These are phyloP conservation scores for Aureobasidium subglaciale DNA, from an alignment of 2,329 filamentous ascomycete genomes.

Conservation along the genomic window DNA sequence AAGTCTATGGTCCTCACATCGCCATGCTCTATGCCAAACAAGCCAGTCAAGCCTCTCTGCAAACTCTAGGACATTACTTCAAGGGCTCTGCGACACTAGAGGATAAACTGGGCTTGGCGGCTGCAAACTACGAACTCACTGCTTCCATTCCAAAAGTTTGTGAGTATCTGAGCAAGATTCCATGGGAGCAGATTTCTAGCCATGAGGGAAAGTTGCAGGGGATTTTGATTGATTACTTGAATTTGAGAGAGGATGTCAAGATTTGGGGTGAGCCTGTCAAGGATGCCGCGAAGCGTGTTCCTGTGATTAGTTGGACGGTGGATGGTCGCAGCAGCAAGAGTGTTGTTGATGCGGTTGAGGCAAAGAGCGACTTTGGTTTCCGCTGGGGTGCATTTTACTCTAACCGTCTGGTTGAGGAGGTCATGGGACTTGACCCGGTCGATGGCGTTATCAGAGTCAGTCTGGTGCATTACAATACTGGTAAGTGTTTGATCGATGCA, in stretches of 20 bases:
- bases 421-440: constrained; percentile 48
- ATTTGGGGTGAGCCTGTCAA: constrained; percentile 52
- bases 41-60: constrained; percentile 48
- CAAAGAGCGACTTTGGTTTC: constrained; percentile 52
- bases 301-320: constrained; percentile 61
- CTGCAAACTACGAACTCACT: constrained; percentile 62
- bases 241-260: constrained; percentile 44
- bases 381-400: constrained; percentile 65
- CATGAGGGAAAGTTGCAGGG: constrained; percentile 57
- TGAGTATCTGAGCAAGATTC: constrained; percentile 40
- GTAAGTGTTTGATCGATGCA: constrained; percentile 35
- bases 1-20: constrained; percentile 71
- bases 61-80: constrained; percentile 61
- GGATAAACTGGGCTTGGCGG: constrained; percentile 62
- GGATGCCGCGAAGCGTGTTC: constrained; percentile 47
- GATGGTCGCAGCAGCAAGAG: constrained; percentile 49
- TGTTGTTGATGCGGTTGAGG: constrained; percentile 57
- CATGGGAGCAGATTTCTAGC: constrained; percentile 46
- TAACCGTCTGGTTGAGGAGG: constrained; percentile 52
- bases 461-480: constrained; percentile 66
- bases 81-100: constrained; percentile 52
- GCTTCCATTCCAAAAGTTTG: constrained; percentile 55
- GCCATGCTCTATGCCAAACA: constrained; percentile 61
- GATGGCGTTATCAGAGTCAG: constrained; percentile 64
- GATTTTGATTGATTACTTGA: constrained; percentile 54